These are phyloP conservation scores for Tanacetum coccineum DNA, from an alignment of 129 eudicot genomes.

Conservation along the genomic window DNA sequence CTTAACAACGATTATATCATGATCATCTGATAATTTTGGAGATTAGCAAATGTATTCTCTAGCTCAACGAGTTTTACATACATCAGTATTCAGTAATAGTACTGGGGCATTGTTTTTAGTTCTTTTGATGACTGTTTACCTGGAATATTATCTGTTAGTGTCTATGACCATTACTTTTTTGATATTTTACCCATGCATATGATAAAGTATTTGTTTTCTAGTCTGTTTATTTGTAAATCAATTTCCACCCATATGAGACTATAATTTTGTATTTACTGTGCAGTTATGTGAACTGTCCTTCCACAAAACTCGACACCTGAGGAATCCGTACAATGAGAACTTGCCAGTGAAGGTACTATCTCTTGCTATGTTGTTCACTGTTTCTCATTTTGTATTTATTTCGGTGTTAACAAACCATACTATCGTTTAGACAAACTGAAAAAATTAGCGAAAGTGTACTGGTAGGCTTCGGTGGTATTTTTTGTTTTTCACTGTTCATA, in stretches of 20 bases:
- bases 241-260: background rate
- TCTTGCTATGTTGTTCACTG: constrained; percentile 3
- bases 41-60: background rate
- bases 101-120: no score
- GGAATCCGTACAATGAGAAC: constrained; percentile 96
- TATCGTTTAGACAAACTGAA: no score
- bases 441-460: no score
- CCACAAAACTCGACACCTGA: constrained; percentile 86
- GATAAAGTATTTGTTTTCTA: no score
- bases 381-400: background rate
- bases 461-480: no score
- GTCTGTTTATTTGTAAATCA: background rate
- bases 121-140: background rate
- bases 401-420: no score
- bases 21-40: background rate
- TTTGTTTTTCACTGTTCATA: no score
- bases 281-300: constrained; percentile 97
- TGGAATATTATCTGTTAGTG: background rate
- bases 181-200: no score
- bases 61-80: no score
- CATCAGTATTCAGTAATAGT: no score
- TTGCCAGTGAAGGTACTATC: constrained; percentile 83
- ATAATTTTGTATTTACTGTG: constrained; percentile 22
- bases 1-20: background rate
- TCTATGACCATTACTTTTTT: no score